Evolutionary conservation across 2,329 filamentous ascomycete genomes (phyloP).

Genomic region (Aspergillus pseudoterreus): DNA sequence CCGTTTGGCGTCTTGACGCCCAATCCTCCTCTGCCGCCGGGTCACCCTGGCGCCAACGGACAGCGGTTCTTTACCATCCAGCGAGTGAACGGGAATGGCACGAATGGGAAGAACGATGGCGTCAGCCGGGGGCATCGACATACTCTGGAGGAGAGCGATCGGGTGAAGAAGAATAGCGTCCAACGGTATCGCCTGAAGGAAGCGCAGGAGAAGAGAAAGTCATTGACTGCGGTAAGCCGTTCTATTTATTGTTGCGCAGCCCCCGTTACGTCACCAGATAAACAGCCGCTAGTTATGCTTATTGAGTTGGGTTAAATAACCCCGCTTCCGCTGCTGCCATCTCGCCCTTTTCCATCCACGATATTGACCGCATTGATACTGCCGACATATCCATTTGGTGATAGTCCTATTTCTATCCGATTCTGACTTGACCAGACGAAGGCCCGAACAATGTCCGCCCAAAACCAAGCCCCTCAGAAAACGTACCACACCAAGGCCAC

Average conservation of each 20-base stretch:
- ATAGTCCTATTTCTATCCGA: slow-evolving; percentile 12
- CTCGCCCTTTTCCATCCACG: neutral
- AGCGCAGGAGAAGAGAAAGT: slow-evolving; percentile 60
- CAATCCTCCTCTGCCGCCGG: slow-evolving; percentile 36
- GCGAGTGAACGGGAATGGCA: slow-evolving; percentile 71
- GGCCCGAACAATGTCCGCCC: slow-evolving; percentile 44
- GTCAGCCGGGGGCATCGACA: slow-evolving; percentile 72
- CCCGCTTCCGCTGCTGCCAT: neutral
- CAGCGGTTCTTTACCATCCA: slow-evolving; percentile 70
- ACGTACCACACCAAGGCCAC: slow-evolving; percentile 69
- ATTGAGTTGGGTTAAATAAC: too few species aligned
- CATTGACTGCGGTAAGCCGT: slow-evolving; percentile 36
- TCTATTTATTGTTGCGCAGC: neutral
- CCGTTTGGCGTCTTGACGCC: slow-evolving; percentile 45
- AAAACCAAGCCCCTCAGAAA: slow-evolving; percentile 56
- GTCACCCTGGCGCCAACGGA: slow-evolving; percentile 47
- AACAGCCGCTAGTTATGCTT: neutral
- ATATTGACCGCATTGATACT: neutral
- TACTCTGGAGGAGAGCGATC: slow-evolving; percentile 67
- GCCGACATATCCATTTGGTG: neutral
- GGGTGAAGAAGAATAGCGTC: slow-evolving; percentile 77
- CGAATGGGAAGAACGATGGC: slow-evolving; percentile 67
- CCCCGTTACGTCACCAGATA: neutral
- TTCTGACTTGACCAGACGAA: slow-evolving; percentile 6
- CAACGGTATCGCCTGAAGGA: slow-evolving; percentile 62